phyloP scores from a whole-genome alignment of 1,139 yeast species.

The Suhomyces bokatorum region DNA sequence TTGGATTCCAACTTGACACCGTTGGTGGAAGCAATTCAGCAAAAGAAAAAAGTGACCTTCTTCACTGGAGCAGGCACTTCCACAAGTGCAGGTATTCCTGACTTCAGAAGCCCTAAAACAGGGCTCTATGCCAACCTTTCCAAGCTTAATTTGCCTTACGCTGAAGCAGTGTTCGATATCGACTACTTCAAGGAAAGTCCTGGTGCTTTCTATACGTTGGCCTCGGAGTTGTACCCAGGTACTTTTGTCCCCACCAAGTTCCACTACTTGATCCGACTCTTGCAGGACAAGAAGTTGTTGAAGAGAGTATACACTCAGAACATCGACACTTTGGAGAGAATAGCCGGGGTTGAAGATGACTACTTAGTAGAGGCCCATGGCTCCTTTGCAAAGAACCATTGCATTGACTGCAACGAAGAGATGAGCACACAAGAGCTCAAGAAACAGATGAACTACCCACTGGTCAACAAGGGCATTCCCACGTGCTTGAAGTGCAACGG shows the following conservation, averaged over 20 bases:
- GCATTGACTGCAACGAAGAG: slow-evolving; percentile 67
- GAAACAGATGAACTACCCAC: slow-evolving; percentile 31
- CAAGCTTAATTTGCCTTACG: slow-evolving; percentile 74
- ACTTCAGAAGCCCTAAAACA: slow-evolving; percentile 87
- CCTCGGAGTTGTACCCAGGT: slow-evolving; percentile 86
- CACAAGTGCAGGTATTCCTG: slow-evolving; percentile 92
- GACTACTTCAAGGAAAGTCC: slow-evolving; percentile 76
- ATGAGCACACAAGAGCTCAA: slow-evolving; percentile 55
- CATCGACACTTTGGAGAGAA: slow-evolving; percentile 85
- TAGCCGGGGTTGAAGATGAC: slow-evolving; percentile 71
- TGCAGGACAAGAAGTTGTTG: slow-evolving; percentile 63
- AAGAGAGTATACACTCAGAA: slow-evolving; percentile 85
- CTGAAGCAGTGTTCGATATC: slow-evolving; percentile 94
- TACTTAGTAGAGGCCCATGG: slow-evolving; percentile 91
- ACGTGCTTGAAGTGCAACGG: slow-evolving; percentile 59
- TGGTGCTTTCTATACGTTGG: slow-evolving; percentile 78
- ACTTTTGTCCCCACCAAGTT: slow-evolving; percentile 80
- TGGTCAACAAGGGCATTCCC: slow-evolving; percentile 47
- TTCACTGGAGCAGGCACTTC: slow-evolving; percentile 93
- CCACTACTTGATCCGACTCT: slow-evolving; percentile 66
- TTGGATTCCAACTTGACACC: slow-evolving; percentile 9
- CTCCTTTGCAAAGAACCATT: slow-evolving; percentile 80
- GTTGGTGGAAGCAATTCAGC: slow-evolving; percentile 14
- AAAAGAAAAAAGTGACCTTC: slow-evolving; percentile 38
- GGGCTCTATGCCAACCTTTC: slow-evolving; percentile 85